Evolutionary conservation across 768 basidiomycete species (phyloP).

Genomic region (Russula ochroleuca): DNA sequence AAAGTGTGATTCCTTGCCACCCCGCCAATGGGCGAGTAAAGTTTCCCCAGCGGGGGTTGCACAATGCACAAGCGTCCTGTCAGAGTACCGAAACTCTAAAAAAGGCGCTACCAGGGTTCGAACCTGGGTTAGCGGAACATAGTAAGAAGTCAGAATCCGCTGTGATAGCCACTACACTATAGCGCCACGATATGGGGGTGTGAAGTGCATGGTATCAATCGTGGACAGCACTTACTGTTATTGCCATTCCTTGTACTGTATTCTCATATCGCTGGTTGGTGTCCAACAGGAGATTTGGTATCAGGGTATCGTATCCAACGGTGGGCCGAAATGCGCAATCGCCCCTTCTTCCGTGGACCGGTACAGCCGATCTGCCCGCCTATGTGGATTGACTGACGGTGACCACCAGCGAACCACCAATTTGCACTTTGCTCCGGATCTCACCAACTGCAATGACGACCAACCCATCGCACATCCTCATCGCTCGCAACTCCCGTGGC

Average conservation of each 20-base stretch:
- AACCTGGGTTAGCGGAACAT: constrained; percentile 44
- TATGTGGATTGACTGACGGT: not conserved
- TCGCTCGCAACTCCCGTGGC: constrained; percentile 79
- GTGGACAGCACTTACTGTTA: not conserved
- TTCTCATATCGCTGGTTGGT: too few species aligned
- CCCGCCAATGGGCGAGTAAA: too few species aligned
- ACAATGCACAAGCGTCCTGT: too few species aligned
- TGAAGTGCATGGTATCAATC: not conserved
- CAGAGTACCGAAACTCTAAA: too few species aligned
- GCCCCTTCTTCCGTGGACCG: not conserved
- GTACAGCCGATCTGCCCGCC: not conserved
- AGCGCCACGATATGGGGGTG: constrained; percentile 27
- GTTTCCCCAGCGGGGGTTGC: too few species aligned
- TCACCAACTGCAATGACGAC: constrained; percentile 45
- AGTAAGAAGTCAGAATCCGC: constrained; percentile 37
- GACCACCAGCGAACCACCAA: not conserved
- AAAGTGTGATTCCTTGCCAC: too few species aligned
- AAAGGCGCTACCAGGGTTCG: constrained; percentile 45
- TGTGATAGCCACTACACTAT: constrained; percentile 44
- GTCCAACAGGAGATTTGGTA: not conserved
- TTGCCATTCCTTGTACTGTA: too few species aligned
- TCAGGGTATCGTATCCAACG: not conserved
- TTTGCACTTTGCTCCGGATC: not conserved
- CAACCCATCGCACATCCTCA: constrained; percentile 84
- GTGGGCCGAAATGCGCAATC: constrained; percentile 3